Conservation (phyloP, 257 asterid species). For the Solanum sitiens region DNA sequence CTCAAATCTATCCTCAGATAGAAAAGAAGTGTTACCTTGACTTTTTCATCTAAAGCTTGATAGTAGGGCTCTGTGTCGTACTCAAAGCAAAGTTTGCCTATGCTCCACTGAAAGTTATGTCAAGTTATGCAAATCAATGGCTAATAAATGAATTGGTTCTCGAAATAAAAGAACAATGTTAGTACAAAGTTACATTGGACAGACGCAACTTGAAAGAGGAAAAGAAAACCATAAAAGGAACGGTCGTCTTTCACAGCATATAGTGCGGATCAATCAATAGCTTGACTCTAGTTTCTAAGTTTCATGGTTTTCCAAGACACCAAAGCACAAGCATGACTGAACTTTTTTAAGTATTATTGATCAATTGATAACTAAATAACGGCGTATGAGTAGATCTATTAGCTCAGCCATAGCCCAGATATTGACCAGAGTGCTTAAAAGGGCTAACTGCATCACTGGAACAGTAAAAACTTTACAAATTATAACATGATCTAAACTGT, state of each 20-base stretch:
- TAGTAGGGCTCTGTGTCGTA: slow-evolving; percentile 89
- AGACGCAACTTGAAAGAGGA: background rate
- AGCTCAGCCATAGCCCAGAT: background rate
- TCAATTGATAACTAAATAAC: background rate
- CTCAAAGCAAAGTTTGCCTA: slow-evolving; percentile 80
- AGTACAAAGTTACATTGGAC: background rate
- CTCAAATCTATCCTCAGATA: background rate
- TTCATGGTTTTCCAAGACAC: background rate
- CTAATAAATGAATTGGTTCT: background rate
- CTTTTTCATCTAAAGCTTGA: slow-evolving; percentile 54
- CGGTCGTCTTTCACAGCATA: background rate
- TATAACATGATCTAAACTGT: background rate
- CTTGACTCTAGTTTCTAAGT: background rate
- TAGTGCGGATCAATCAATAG: background rate
- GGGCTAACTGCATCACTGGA: background rate
- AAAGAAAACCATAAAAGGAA: background rate
- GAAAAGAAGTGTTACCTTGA: slow-evolving; percentile 34
- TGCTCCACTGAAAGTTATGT: slow-evolving; percentile 53
- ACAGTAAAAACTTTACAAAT: background rate
- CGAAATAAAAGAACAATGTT: background rate
- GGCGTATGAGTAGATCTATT: background rate
- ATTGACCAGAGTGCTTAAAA: background rate
- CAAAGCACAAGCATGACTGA: background rate
- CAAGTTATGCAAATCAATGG: background rate
- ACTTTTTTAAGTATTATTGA: background rate